These are phyloP conservation scores for Lipomyces chichibuensis DNA, from an alignment of 805 yeast species.

Conservation along the genomic window DNA sequence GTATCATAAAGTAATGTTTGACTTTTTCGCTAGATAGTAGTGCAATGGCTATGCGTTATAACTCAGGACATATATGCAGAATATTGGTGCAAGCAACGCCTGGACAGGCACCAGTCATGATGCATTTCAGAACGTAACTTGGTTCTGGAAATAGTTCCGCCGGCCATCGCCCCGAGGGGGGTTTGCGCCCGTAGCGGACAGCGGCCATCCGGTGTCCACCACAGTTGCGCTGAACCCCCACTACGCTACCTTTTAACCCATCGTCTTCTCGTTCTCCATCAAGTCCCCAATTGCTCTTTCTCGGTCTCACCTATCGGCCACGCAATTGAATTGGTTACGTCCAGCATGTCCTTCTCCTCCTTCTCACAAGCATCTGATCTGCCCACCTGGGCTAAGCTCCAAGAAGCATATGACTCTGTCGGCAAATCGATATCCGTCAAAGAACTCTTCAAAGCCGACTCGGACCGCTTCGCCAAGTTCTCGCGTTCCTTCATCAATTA, in stretches of 20 bases:
- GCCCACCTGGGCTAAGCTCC: conserved; percentile 82
- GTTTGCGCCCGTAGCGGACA: not conserved
- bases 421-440: conserved; percentile 75
- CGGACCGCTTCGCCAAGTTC: conserved; percentile 72
- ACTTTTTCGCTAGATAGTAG: not conserved
- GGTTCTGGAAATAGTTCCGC: not conserved
- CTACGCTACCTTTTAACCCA: not conserved
- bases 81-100: not conserved
- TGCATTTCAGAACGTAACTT: not conserved
- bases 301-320: not conserved
- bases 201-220: not conserved
- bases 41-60: not conserved
- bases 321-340: not conserved
- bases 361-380: conserved; percentile 70
- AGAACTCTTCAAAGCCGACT: conserved; percentile 76
- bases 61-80: not conserved
- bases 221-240: not conserved
- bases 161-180: not conserved
- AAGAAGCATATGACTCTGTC: conserved; percentile 65
- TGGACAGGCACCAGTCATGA: not conserved
- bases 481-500: conserved; percentile 78
- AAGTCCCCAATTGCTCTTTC: not conserved
- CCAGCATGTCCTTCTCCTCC: conserved; percentile 46
- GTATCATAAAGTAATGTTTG: not conserved
- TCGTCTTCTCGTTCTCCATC: not conserved